A percentile compares a stretch with the other conserved stretches of the same genome.
These are phyloP conservation scores for Musa troglodytarum DNA, from an alignment of 176 grass and related monocot genomes.

Conservation along the genomic window DNA sequence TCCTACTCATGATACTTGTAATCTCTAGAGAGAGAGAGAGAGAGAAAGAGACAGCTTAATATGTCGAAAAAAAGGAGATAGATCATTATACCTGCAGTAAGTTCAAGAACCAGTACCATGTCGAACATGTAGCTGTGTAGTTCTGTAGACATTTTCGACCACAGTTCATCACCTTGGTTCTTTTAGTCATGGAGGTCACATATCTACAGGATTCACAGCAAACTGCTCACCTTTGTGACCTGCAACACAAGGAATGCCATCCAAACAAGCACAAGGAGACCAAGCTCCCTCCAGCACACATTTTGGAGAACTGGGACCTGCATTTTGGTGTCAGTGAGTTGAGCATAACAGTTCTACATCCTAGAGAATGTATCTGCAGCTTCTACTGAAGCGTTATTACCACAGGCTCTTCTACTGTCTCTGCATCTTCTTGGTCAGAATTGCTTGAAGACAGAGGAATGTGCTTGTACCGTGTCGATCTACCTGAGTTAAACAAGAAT, in stretches of 20 bases:
- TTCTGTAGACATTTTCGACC: conserved; percentile 39
- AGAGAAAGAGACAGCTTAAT: background rate
- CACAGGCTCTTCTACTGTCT: conserved; percentile 36
- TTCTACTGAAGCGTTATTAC: conserved; percentile 22
- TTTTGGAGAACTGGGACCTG: conserved; percentile 54
- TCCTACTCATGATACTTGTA: background rate
- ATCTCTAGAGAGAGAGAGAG: too few species aligned
- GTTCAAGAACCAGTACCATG: conserved; percentile 74
- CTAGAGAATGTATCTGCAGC: too few species aligned
- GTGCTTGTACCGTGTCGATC: conserved; percentile 31
- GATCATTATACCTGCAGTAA: conserved; percentile 56
- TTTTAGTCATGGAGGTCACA: conserved; percentile 14
- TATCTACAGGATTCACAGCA: conserved; percentile 4
- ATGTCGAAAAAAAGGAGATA: background rate
- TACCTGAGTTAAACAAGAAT: background rate
- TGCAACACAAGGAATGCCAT: conserved; percentile 65
- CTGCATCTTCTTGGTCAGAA: conserved; percentile 28
- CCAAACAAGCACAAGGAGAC: conserved; percentile 76
- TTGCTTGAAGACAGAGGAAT: conserved; percentile 45
- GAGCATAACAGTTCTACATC: background rate
- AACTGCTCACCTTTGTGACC: conserved; percentile 49
- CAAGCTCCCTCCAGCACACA: conserved; percentile 75
- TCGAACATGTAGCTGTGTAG: conserved; percentile 63
- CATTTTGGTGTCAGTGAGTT: background rate
- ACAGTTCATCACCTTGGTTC: conserved; percentile 11